Percentiles rank a stretch among this genome's conserved stretches.
Conservation (phyloP, 345 rosid species). For the Durio zibethinus region DNA sequence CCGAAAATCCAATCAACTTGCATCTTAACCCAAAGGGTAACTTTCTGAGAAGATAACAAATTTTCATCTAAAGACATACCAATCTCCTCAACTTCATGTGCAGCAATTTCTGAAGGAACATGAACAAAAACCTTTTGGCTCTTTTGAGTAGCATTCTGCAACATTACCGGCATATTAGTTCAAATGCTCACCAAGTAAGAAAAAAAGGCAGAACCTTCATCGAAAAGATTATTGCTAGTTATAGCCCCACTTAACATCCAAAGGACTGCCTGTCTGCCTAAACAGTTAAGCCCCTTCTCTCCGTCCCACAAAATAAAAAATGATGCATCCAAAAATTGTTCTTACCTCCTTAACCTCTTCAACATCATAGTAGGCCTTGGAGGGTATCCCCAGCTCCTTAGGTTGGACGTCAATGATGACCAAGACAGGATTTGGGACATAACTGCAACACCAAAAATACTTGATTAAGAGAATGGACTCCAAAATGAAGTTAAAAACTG, state of each 20-base stretch:
- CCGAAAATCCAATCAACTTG: background rate
- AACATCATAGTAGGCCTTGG: slow-evolving; percentile 80
- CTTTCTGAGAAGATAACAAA: background rate
- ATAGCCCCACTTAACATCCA: background rate
- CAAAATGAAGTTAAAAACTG: background rate
- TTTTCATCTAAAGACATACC: background rate
- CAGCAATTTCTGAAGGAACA: slow-evolving; percentile 74
- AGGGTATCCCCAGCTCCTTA: slow-evolving; percentile 83
- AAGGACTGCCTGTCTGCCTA: background rate
- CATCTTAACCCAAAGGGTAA: background rate
- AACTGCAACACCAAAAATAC: slow-evolving; percentile 40
- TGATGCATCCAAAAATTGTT: background rate
- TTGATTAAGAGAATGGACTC: slow-evolving; percentile 4
- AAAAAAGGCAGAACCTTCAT: background rate
- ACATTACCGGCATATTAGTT: background rate
- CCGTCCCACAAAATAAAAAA: background rate
- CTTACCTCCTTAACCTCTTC: slow-evolving; percentile 78
- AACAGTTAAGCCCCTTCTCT: background rate
- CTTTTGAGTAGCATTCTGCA: slow-evolving; percentile 86
- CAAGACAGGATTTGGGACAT: slow-evolving; percentile 82
- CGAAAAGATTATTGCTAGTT: background rate
- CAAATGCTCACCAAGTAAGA: background rate
- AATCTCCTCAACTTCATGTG: slow-evolving; percentile 59
- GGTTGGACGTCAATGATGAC: slow-evolving; percentile 94
- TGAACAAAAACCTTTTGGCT: slow-evolving; percentile 83